A percentile compares a stretch with the other conserved stretches of the same genome.
These are phyloP conservation scores for Trypanosoma melophagium DNA, from an alignment of 208 protist genomes.

Conservation along the genomic window DNA sequence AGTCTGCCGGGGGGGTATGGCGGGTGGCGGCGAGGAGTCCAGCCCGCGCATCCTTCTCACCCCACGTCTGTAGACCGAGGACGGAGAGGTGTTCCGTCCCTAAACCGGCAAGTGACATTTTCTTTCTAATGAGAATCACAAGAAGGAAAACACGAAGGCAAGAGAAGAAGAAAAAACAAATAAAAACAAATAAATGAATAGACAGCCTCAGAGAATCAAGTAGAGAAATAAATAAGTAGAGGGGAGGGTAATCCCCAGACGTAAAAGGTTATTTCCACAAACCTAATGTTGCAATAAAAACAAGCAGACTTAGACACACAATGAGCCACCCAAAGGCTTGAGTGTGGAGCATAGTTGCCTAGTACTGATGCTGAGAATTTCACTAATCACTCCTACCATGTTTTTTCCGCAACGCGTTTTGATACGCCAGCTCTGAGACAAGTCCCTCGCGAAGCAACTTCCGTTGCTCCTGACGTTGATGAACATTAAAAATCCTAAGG, in stretches of 20 bases:
- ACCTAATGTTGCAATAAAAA: no score
- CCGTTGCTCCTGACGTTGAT: conserved; percentile 58
- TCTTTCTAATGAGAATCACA: conserved; percentile 12
- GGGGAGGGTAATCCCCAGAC: neutral
- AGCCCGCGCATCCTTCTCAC: conserved; percentile 46
- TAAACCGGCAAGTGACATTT: conserved; percentile 36
- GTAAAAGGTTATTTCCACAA: no score
- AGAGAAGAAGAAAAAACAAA: conserved; percentile 23
- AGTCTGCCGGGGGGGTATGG: neutral
- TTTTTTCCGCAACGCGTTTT: conserved; percentile 12
- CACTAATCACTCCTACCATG: neutral
- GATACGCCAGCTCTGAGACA: conserved; percentile 60
- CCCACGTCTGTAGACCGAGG: conserved; percentile 41
- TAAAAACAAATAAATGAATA: neutral
- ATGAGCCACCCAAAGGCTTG: no score
- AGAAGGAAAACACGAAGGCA: conserved; percentile 2
- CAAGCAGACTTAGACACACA: no score
- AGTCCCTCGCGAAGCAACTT: conserved; percentile 61
- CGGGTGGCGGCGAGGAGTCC: conserved; percentile 24
- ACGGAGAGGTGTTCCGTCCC: conserved; percentile 36
- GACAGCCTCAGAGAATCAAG: neutral
- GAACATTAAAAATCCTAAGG: conserved; percentile 77
- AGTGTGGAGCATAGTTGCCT: no score
- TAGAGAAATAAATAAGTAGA: neutral
- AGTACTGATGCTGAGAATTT: no score